Evolutionary conservation across 1,139 yeast species (phyloP).

Genomic region (Candida neerlandica): DNA sequence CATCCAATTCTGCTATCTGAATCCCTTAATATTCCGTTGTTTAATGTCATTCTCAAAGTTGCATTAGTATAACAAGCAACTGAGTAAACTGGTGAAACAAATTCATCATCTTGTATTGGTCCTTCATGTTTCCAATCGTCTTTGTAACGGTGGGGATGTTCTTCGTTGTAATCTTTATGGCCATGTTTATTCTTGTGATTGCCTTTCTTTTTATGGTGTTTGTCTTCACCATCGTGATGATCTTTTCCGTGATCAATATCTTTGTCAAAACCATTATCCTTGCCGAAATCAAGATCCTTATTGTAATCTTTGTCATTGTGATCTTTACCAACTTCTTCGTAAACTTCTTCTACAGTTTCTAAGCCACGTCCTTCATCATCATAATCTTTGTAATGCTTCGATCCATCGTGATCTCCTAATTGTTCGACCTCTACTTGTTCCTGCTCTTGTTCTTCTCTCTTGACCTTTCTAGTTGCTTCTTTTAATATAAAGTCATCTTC

Average conservation of each 20-base stretch:
- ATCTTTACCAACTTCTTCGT: conserved; percentile 15
- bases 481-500: background rate
- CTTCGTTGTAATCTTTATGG: conserved; percentile 5
- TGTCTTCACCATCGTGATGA: conserved; percentile 2
- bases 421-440: background rate
- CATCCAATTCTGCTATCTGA: conserved; percentile 41
- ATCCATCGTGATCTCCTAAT: background rate
- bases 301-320: conserved; percentile 9
- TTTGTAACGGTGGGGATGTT: conserved; percentile 1
- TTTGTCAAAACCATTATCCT: background rate
- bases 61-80: conserved; percentile 37
- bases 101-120: conserved; percentile 12
- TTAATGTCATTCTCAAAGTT: conserved; percentile 35
- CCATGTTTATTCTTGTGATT: conserved; percentile 6
- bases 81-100: conserved; percentile 29
- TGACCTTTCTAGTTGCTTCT: background rate
- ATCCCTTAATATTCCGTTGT: conserved; percentile 39
- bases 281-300: conserved; percentile 5
- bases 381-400: conserved; percentile 1
- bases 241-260: background rate
- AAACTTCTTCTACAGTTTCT: conserved; percentile 14
- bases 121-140: conserved; percentile 5
- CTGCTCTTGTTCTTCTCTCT: background rate
- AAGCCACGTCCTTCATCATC: conserved; percentile 4
- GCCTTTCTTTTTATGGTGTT: background rate